These are phyloP conservation scores for Inonotus obliquus DNA, from an alignment of 1,284 basidiomycete species.

Conservation along the genomic window DNA sequence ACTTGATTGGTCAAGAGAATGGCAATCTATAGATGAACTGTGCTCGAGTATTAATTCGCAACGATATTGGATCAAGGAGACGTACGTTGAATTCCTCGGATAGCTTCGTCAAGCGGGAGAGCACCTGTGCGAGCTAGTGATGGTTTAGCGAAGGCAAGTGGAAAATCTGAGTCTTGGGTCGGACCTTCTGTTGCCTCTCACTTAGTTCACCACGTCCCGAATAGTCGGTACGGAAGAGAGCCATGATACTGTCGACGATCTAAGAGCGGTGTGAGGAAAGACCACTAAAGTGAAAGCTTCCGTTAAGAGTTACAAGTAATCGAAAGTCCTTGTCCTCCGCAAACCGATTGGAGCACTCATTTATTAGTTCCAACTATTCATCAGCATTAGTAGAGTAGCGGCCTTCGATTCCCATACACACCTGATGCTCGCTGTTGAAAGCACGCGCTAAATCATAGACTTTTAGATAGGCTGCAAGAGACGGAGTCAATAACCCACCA, in stretches of 20 bases:
- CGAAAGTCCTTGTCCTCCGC: conserved; percentile 80
- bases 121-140: conserved; percentile 70
- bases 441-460: conserved; percentile 56
- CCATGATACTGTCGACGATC: conserved; percentile 95
- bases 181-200: conserved; percentile 86
- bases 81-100: conserved; percentile 83
- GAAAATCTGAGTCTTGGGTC: conserved; percentile 13
- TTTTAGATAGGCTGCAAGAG: conserved; percentile 1
- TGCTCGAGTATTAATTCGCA: background rate
- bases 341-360: conserved; percentile 77
- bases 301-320: conserved; percentile 46
- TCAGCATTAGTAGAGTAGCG: conserved; percentile 8
- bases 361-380: conserved; percentile 78
- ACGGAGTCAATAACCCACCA: conserved; percentile 38
- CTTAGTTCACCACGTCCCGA: conserved; percentile 89
- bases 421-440: conserved; percentile 86
- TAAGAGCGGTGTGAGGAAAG: conserved; percentile 28
- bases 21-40: conserved; percentile 53
- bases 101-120: conserved; percentile 86
- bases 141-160: background rate
- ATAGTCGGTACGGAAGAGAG: conserved; percentile 88
- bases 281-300: background rate
- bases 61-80: background rate
- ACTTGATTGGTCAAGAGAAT: conserved; percentile 92
- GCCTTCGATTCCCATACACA: conserved; percentile 24